These are phyloP conservation scores for Colletotrichum navitas DNA, from an alignment of 2,329 filamentous ascomycete genomes.

Conservation along the genomic window DNA sequence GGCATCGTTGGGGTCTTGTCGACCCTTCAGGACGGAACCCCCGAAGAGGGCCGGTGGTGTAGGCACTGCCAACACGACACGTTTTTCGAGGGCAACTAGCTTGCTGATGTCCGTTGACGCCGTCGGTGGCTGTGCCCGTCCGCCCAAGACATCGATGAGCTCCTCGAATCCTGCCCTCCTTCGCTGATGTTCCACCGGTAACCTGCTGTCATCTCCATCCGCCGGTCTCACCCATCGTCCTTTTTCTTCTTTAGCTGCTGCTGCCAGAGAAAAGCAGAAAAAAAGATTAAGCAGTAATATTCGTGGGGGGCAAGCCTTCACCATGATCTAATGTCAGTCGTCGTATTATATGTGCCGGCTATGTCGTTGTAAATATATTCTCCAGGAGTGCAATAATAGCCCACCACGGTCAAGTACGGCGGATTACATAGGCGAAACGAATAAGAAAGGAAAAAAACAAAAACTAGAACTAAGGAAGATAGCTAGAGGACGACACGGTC, in stretches of 20 bases:
- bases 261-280: slow-evolving; percentile 16
- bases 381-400: not conserved
- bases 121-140: slow-evolving; percentile 29
- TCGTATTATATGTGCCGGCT: slow-evolving; percentile 31
- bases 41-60: slow-evolving; percentile 37
- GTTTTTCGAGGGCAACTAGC: slow-evolving; percentile 30
- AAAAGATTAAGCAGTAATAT: slow-evolving; percentile 29
- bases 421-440: slow-evolving; percentile 3
- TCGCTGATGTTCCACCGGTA: slow-evolving; percentile 21
- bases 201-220: slow-evolving; percentile 9
- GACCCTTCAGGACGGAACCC: not conserved
- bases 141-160: not conserved
- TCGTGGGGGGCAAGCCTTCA: slow-evolving; percentile 39
- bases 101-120: slow-evolving; percentile 25
- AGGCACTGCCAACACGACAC: slow-evolving; percentile 33
- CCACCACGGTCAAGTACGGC: slow-evolving; percentile 7
- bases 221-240: slow-evolving; percentile 26
- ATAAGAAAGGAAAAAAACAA: slow-evolving; percentile 2
- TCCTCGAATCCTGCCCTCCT: slow-evolving; percentile 10
- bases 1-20: slow-evolving; percentile 36
- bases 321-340: slow-evolving; percentile 36
- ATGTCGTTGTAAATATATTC: slow-evolving; percentile 21
- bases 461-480: slow-evolving; percentile 2
- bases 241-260: slow-evolving; percentile 8
- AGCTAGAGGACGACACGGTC: not conserved